phyloP scores from a whole-genome alignment of 306 rosid species.

The Mimosa pudica region DNA sequence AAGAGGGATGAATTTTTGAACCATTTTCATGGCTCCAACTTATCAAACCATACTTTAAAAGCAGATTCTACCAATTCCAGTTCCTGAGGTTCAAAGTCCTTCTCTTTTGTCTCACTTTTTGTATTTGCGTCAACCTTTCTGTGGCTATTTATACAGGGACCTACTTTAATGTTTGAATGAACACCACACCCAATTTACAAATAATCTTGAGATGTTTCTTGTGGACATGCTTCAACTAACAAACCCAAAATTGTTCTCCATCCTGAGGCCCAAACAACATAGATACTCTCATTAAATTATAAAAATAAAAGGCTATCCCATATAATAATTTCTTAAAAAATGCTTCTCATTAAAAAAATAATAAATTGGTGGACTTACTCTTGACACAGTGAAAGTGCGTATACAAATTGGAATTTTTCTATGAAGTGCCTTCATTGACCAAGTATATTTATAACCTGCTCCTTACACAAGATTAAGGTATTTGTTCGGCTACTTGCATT shows the following conservation, averaged over 20 bases:
- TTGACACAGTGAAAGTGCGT: background rate
- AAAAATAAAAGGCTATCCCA: background rate
- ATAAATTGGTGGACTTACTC: background rate
- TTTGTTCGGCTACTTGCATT: conserved; percentile 12
- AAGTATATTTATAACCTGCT: background rate
- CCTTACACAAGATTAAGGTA: background rate
- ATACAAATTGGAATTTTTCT: background rate
- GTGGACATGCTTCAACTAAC: background rate
- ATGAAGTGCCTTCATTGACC: background rate
- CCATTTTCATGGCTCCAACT: background rate
- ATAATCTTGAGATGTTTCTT: background rate
- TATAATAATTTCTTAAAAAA: background rate
- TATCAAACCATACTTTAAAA: background rate
- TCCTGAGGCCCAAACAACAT: background rate
- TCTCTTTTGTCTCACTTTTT: conserved; percentile 5
- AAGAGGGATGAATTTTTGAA: background rate
- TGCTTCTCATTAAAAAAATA: background rate
- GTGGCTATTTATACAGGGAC: background rate
- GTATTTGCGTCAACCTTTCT: background rate
- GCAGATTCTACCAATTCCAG: background rate
- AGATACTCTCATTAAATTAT: background rate
- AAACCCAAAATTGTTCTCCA: background rate
- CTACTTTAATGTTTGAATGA: background rate
- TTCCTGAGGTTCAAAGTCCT: background rate
- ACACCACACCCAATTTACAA: background rate